Conservation (phyloP, 2,329 filamentous ascomycete genomes). For the Penicillium paneum region DNA sequence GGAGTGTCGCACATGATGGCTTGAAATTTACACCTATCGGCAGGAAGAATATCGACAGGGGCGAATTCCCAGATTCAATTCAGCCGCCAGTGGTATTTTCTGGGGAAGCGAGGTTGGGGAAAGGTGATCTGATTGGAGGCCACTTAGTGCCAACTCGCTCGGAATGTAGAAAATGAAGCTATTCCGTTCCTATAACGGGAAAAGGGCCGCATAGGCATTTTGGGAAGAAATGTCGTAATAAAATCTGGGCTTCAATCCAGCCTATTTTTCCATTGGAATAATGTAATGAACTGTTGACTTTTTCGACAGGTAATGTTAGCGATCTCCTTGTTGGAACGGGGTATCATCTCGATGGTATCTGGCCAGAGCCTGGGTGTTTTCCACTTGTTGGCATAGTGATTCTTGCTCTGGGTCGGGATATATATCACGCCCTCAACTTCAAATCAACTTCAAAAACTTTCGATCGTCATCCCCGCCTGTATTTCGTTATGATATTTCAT, state of each 20-base stretch:
- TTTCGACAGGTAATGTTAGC: neutral
- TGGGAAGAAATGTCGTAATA: neutral
- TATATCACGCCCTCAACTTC: neutral
- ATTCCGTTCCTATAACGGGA: conserved; percentile 18
- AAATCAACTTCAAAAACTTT: too few relatives aligned
- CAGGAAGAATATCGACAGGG: neutral
- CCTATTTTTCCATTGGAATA: neutral
- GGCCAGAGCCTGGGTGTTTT: neutral
- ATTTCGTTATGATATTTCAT: too few relatives aligned
- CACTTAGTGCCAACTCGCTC: conserved; percentile 1
- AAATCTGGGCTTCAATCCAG: neutral
- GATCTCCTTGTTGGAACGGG: neutral
- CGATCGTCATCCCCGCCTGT: too few relatives aligned
- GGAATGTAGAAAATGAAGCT: conserved; percentile 1
- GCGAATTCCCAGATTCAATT: neutral
- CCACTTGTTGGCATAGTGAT: too few relatives aligned
- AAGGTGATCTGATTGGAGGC: conserved; percentile 10
- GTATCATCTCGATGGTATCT: neutral
- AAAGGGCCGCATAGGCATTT: neutral
- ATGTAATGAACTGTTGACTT: neutral
- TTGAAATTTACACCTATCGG: conserved; percentile 21
- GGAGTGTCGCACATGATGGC: conserved; percentile 4
- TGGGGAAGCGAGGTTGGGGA: conserved; percentile 13
- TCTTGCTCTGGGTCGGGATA: neutral
- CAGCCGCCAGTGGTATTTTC: conserved; percentile 8